Evolutionary conservation across 352 stramenopile genomes (phyloP), one percentile per base, ranked within the genome.

Genomic region (Globisporangium orthogonon): DNA sequence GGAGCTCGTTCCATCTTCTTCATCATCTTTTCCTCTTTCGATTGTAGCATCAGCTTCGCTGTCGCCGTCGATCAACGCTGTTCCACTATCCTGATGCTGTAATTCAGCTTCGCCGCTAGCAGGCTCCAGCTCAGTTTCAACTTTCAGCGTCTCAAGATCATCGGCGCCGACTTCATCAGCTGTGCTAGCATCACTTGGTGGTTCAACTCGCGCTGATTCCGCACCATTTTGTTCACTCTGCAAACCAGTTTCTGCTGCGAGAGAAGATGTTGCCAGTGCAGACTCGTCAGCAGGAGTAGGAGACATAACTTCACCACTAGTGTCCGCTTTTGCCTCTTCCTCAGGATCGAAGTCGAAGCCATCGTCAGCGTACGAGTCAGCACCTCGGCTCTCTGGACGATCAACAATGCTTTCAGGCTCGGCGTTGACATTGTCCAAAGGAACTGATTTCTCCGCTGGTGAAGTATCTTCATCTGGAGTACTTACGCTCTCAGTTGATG

Each of bases 301-400:
- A 30, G 43, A 1, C 4, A 4, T 9, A 3, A 13, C n/a, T 6
- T 48, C 43, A 18, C 29, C 31, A 30, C 33, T 7, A 33, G 31
- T 55, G 10, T 44, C 37, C 18, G 6, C 4, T 10, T 15, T 11
- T 2, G 4, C 31, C 17, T 48, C 56, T 9, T 44, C 51, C 10
- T 56, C 58, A 7, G 48, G 35, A 11, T 59, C 52, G 37, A 49
- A 49, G 17, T 60, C 58, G 39, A 64, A 64, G 17, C 51, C 46
- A 6, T 60, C 58, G 7, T 60, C 58, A 13, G 52, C 58, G 23
- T 60, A 64, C 46, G 58, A 51, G 29, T 64, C 52, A 48, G 39
- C 44, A 15, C 52, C 58, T 28, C 44, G 50, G 30, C 43, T 63
- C 39, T 37, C 44, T 9, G 50, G 45, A 18, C 58, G 58, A 29